phyloP scores from a whole-genome alignment of 805 yeast genomes.

The Saccharomycopsis microspora region DNA sequence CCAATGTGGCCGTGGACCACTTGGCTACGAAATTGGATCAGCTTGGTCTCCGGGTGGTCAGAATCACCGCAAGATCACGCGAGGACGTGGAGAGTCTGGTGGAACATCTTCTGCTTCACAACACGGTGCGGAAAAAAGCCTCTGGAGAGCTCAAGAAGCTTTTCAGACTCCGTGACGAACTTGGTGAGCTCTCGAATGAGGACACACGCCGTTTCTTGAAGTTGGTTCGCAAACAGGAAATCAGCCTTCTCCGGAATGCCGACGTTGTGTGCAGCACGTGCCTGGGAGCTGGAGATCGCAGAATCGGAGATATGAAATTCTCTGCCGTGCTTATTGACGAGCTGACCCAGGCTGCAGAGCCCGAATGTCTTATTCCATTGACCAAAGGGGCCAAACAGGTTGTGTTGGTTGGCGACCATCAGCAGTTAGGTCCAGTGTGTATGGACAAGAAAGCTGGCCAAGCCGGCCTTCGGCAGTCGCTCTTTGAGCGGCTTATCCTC shows the following conservation, averaged over 20 bases:
- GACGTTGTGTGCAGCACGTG: constrained; percentile 87
- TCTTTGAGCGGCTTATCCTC: constrained; percentile 75
- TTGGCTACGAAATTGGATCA: constrained; percentile 58
- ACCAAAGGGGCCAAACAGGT: constrained; percentile 86
- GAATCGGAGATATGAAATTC: constrained; percentile 47
- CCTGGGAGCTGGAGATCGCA: constrained; percentile 78
- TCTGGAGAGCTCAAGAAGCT: constrained; percentile 49
- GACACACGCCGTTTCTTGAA: constrained; percentile 38
- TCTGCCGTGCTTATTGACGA: constrained; percentile 83
- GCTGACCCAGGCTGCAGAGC: constrained; percentile 89
- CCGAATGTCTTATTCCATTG: constrained; percentile 81
- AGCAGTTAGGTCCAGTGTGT: constrained; percentile 89
- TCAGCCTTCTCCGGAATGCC: constrained; percentile 37
- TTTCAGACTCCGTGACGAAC: constrained; percentile 43
- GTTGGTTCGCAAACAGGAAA: constrained; percentile 37
- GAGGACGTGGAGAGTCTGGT: constrained; percentile 71
- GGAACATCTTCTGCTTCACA: constrained; percentile 44
- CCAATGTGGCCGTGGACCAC: constrained; percentile 92
- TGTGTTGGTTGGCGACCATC: constrained; percentile 88
- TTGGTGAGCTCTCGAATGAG: constrained; percentile 52
- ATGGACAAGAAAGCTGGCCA: constrained; percentile 69
- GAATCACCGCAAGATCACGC: constrained; percentile 65
- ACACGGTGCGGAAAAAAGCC: constrained; percentile 35
- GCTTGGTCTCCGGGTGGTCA: constrained; percentile 68
- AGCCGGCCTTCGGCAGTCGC: constrained; percentile 78